Base-by-base conservation (phyloP, 129 eudicot species). In the Tagetes patula region DNA sequence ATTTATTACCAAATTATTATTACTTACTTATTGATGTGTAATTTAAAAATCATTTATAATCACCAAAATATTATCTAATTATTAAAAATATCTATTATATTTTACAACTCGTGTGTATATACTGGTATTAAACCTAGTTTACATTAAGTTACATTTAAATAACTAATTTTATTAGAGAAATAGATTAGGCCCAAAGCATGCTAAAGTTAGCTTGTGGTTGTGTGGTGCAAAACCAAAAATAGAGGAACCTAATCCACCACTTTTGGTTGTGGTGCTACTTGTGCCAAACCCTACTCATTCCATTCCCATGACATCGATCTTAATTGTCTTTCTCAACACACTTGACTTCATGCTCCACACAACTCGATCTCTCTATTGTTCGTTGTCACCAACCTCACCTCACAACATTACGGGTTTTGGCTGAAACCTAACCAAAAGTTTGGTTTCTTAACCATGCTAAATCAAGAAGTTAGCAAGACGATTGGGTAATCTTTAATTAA, bases 221-320 rank as follows among this genome's bases (percentile, higher is more conserved):
- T 79, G 82, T 72, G 82, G 82, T 79, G 73, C 62, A 79, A 77
- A 79, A 79, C 82, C 74, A 72, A 72, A 78, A 61, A 83, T 69
- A 79, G 73, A 69, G 65, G 78, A 91, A 86, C 96, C 97, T 91
- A 89, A 88, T 83, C 96, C 93, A 84, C 84, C 73, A 86, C 87
- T 86, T 83, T 83, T 61, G 77, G 79, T 83, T 83, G 91, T 87
- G 91, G 88, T 83, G 84, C 82, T 75, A 79, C 82, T 84, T 74
- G 67, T 82, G 76, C 85, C 90, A 70, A 79, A 70, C 87, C 87
- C 84, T 78, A 69, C 73, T 64, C 83, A 55, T 81, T 65, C 76
- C 82, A 72, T 58, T 78, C 58, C 80, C 86, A 82, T 65, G 76
- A 78, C 72, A 79, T 72, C 50, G 27, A 20, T 20, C 27, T 20